Evolutionary conservation across 805 yeast species (phyloP).

Genomic region (Hanseniaspora occidentalis): DNA sequence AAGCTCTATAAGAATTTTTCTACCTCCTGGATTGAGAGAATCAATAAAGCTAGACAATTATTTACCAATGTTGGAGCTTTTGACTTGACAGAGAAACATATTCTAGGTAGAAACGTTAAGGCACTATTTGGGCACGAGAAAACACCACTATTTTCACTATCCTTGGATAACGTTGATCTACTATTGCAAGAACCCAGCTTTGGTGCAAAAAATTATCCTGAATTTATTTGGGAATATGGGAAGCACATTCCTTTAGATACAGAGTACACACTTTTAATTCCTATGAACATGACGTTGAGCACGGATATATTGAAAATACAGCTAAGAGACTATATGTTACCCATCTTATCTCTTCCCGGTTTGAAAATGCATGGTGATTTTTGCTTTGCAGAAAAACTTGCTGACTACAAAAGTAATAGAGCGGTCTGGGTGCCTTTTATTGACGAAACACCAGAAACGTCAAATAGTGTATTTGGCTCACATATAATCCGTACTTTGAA

Average conservation of each 20-base stretch:
- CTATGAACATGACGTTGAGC: conserved; percentile 33
- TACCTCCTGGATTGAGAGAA: conserved; percentile 28
- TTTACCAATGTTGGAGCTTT: conserved; percentile 20
- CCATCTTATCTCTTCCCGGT: conserved; percentile 37
- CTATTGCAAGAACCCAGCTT: conserved; percentile 23
- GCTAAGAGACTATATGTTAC: conserved; percentile 45
- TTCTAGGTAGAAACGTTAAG: conserved; percentile 12
- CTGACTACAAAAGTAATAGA: conserved; percentile 32
- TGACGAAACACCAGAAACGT: conserved; percentile 17
- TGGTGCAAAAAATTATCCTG: conserved; percentile 16
- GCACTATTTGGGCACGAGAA: conserved; percentile 15
- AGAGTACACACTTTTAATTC: conserved; percentile 42
- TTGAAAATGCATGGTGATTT: conserved; percentile 33
- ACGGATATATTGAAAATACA: conserved; percentile 32
- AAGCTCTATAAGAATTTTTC: conserved; percentile 26
- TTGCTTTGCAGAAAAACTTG: conserved; percentile 46
- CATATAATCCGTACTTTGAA: conserved; percentile 51
- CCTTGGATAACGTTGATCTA: conserved; percentile 15
- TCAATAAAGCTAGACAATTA: conserved; percentile 18
- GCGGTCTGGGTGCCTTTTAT: conserved; percentile 46
- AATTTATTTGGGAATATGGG: conserved; percentile 29
- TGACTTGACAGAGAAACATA: conserved; percentile 10
- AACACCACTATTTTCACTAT: conserved; percentile 18
- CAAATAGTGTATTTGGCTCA: conserved; percentile 43
- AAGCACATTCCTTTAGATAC: conserved; percentile 41